These are phyloP conservation scores for Phytophthora litchii DNA, from an alignment of 352 stramenopile species.

Conservation along the genomic window DNA sequence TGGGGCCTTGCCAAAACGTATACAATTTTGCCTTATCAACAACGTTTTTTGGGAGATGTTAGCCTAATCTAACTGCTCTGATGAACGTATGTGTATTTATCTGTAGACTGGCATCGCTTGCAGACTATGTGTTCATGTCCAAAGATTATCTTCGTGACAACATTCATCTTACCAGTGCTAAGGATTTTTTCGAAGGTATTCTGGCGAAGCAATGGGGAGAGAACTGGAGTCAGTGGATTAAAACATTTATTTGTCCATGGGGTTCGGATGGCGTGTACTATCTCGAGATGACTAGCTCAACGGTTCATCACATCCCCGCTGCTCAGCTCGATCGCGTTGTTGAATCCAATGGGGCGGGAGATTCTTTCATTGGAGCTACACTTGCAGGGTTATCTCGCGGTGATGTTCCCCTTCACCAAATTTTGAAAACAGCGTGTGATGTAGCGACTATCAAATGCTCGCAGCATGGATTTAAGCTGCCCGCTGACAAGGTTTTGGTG, in stretches of 20 bases:
- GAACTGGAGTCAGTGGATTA: constrained; percentile 33
- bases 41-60: background rate
- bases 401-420: constrained; percentile 29
- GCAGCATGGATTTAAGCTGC: constrained; percentile 58
- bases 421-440: constrained; percentile 52
- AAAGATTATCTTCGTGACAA: constrained; percentile 79
- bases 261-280: constrained; percentile 65
- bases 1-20: constrained; percentile 63
- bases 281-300: constrained; percentile 31
- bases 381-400: constrained; percentile 51
- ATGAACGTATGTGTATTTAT: background rate
- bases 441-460: constrained; percentile 67
- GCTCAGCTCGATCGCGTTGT: constrained; percentile 42
- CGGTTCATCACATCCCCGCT: constrained; percentile 43
- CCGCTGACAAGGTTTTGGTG: constrained; percentile 13
- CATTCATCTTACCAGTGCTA: constrained; percentile 43
- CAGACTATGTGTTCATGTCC: constrained; percentile 68
- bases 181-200: constrained; percentile 48
- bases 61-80: background rate
- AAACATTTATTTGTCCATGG: constrained; percentile 76
- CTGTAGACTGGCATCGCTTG: constrained; percentile 46
- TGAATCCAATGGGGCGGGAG: constrained; percentile 76
- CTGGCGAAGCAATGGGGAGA: constrained; percentile 22
- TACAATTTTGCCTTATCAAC: background rate
- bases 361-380: constrained; percentile 73